Conservation (phyloP, 805 yeast species). For the Tanozyma kutaoensis region DNA sequence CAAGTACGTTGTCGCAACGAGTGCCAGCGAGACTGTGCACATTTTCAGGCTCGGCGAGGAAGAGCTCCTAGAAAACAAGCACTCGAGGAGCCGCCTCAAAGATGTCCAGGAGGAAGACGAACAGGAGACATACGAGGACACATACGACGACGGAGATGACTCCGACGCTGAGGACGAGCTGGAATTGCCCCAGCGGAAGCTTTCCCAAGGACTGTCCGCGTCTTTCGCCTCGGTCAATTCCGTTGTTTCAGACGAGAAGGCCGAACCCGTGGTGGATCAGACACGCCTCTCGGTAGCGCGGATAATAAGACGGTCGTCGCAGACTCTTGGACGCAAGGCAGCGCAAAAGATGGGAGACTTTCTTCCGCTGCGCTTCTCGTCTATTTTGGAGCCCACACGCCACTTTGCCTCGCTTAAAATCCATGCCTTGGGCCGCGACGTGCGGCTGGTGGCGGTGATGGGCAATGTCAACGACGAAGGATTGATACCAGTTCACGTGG, state of each 20-base stretch:
- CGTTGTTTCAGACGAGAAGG: constrained; percentile 10
- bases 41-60: constrained; percentile 62
- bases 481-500: too few relatives aligned
- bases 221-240: constrained; percentile 21
- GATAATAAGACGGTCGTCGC: constrained; percentile 66
- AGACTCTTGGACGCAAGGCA: constrained; percentile 62
- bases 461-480: constrained; percentile 33
- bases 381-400: constrained; percentile 78
- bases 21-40: constrained; percentile 88
- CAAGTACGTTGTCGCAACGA: constrained; percentile 64
- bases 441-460: constrained; percentile 27
- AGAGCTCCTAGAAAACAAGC: constrained; percentile 26
- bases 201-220: constrained; percentile 24
- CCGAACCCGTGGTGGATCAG: constrained; percentile 60
- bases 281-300: constrained; percentile 63
- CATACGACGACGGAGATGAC: constrained; percentile 7
- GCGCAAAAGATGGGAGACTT: constrained; percentile 87
- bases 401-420: constrained; percentile 85
- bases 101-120: constrained; percentile 6
- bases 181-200: constrained; percentile 13
- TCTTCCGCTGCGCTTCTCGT: constrained; percentile 66
- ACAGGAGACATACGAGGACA: constrained; percentile 2
- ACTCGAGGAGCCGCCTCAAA: constrained; percentile 12
- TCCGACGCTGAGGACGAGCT: constrained; percentile 11
- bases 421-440: constrained; percentile 23